Percentiles rank a stretch among this genome's conserved stretches.
Conservation (phyloP, 140 eudicot genomes). For the Ambrosia hybrid region DNA sequence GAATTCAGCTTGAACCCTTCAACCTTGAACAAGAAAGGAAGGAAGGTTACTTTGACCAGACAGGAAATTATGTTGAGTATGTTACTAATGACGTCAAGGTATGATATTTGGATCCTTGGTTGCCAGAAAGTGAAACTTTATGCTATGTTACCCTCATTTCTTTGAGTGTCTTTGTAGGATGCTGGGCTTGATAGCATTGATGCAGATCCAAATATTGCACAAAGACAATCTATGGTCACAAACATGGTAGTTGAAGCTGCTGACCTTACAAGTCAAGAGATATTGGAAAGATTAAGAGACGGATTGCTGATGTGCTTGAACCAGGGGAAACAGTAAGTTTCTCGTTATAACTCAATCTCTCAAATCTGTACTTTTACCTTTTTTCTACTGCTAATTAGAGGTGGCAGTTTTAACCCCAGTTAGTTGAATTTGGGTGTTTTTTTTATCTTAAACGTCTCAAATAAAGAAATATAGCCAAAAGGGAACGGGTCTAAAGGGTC, state of each 20-base stretch:
- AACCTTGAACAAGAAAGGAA: constrained; percentile 76
- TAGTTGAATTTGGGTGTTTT: no score
- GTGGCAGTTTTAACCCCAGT: no score
- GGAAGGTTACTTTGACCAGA: constrained; percentile 84
- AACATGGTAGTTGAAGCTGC: constrained; percentile 45
- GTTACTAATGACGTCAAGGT: constrained; percentile 74
- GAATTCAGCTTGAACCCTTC: constrained; percentile 74
- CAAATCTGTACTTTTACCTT: no score
- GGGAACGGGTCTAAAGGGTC: no score
- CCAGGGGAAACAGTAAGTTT: constrained; percentile 84
- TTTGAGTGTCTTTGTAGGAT: constrained; percentile 58
- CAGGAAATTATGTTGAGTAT: constrained; percentile 87
- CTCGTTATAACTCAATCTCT: constrained; percentile 1
- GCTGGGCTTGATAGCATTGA: constrained; percentile 97
- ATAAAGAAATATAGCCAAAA: no score
- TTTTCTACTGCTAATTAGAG: no score
- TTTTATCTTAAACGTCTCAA: no score
- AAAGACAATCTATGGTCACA: constrained; percentile 26
- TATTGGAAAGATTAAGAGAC: constrained; percentile 79
- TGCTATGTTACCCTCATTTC: constrained; percentile 17
- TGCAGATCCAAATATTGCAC: constrained; percentile 46
- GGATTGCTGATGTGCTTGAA: constrained; percentile 84
- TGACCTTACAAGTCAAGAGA: constrained; percentile 73
- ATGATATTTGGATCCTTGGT: constrained; percentile 13
- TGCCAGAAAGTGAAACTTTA: not conserved